A percentile compares a stretch with the other conserved stretches of the same genome.
Conservation (phyloP, 2,329 filamentous ascomycete genomes). For the Botrytis tulipae region DNA sequence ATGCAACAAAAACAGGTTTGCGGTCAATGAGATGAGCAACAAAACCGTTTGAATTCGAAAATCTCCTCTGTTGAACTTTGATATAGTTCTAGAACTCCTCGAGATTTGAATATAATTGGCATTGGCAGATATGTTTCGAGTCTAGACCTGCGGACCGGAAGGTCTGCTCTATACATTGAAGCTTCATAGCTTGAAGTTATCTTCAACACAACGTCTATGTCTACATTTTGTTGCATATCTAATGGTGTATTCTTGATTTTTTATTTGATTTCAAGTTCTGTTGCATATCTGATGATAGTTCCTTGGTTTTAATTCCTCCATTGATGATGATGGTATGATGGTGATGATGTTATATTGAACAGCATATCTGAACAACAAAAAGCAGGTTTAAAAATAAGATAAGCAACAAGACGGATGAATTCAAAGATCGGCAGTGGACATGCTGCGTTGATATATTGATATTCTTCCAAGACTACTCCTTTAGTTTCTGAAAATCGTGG, state of each 20-base stretch:
- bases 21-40: slow-evolving; percentile 4
- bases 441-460: background rate
- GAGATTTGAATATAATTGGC: background rate
- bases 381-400: background rate
- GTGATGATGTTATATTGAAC: background rate
- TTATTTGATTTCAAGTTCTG: background rate
- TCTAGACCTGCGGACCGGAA: background rate
- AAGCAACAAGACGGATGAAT: background rate
- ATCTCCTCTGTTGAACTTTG: background rate
- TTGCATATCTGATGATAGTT: background rate
- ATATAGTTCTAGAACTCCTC: background rate
- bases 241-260: background rate
- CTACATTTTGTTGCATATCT: slow-evolving; percentile 4
- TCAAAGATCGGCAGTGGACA: background rate
- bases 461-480: background rate
- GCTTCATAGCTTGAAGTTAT: background rate
- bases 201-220: background rate
- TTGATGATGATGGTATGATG: background rate
- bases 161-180: background rate
- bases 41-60: background rate
- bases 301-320: background rate
- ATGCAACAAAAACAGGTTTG: slow-evolving; percentile 11
- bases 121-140: background rate
- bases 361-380: background rate
- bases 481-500: background rate